Percentiles rank a stretch among this genome's conserved stretches.
Conservation (phyloP, 257 asterid species). For the Nicotiana paniculata region DNA sequence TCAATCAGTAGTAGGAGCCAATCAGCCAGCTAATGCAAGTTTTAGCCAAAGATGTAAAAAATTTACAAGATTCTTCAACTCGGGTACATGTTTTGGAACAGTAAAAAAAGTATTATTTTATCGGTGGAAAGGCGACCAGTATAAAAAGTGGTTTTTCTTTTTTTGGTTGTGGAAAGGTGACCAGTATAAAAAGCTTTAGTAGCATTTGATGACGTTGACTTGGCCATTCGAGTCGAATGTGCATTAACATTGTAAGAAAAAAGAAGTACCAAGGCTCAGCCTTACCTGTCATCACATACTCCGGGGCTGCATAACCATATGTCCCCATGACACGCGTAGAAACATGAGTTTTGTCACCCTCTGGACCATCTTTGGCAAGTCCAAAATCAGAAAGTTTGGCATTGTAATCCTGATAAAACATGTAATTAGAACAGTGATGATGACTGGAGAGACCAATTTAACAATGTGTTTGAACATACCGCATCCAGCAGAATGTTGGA, state of each 20-base stretch:
- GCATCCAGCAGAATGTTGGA: constrained; percentile 91
- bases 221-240: neutral
- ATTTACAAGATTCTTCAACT: neutral
- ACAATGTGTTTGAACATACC: constrained; percentile 36
- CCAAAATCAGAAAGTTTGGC: constrained; percentile 98
- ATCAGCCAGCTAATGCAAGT: neutral
- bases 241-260: neutral
- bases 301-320: constrained; percentile 97
- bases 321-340: constrained; percentile 99
- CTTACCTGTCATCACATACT: constrained; percentile 95
- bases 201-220: neutral
- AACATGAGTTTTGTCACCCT: constrained; percentile 92
- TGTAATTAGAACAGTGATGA: constrained; percentile 12
- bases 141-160: too few species aligned
- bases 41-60: neutral
- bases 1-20: neutral
- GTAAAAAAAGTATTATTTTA: neutral
- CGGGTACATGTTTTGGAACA: neutral
- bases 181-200: too few species aligned
- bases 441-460: neutral
- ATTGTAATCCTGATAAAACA: constrained; percentile 64
- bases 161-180: too few species aligned
- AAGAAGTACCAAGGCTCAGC: neutral
- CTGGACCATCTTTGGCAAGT: constrained; percentile 98
- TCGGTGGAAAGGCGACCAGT: too few species aligned